Conservation (phyloP, 2,329 filamentous ascomycete genomes). For the Gnomoniopsis smithogilvyi region DNA sequence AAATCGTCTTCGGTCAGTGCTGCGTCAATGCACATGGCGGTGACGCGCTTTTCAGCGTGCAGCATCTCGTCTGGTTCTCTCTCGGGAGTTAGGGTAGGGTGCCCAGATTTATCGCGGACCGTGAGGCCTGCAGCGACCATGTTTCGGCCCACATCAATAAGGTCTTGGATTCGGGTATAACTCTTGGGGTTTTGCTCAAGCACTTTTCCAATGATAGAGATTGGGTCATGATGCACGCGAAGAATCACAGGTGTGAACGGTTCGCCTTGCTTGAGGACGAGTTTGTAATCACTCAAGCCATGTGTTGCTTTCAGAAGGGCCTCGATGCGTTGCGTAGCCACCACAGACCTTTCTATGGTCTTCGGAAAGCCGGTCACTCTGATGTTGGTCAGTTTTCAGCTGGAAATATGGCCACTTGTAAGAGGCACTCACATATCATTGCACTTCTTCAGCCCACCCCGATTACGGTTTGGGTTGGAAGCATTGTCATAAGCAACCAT, state of each 20-base stretch:
- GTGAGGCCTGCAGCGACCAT: conserved; percentile 60
- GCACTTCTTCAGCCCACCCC: conserved; percentile 75
- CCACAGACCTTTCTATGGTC: conserved; percentile 50
- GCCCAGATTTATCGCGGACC: conserved; percentile 26
- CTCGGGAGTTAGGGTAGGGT: conserved; percentile 23
- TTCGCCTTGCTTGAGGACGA: conserved; percentile 76
- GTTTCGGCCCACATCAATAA: conserved; percentile 65
- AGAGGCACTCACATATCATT: conserved; percentile 61
- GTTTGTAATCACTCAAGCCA: conserved; percentile 69
- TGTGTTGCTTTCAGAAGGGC: conserved; percentile 72
- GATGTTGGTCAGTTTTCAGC: neutral
- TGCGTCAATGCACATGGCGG: conserved; percentile 76
- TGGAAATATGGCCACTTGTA: conserved; percentile 2
- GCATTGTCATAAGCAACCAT: conserved; percentile 77
- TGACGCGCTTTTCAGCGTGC: conserved; percentile 62
- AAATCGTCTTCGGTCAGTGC: conserved; percentile 72
- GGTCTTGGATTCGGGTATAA: conserved; percentile 72
- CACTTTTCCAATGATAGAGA: conserved; percentile 69
- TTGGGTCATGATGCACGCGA: conserved; percentile 71
- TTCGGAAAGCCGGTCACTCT: conserved; percentile 64
- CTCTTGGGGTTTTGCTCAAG: conserved; percentile 72
- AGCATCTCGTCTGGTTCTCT: conserved; percentile 29
- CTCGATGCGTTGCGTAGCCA: conserved; percentile 52
- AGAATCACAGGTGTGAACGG: conserved; percentile 77
- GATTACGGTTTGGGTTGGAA: conserved; percentile 73